Percentiles rank a stretch among this genome's conserved stretches.
phyloP scores from a whole-genome alignment of 1,284 basidiomycete species.

The Trichosporon sp. region DNA sequence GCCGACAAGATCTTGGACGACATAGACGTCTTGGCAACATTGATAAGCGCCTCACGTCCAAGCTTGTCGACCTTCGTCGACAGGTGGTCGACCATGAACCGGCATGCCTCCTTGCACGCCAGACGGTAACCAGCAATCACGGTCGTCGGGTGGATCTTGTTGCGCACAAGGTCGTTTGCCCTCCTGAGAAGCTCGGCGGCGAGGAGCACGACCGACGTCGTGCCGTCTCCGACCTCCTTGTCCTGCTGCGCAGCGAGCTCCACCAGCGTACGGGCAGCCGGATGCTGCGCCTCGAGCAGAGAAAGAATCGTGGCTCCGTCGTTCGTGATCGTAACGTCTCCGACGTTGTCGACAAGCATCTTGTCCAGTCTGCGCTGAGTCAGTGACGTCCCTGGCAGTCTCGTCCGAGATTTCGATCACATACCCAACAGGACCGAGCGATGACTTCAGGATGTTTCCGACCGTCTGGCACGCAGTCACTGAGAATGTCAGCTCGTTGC shows the following conservation, averaged over 20 bases:
- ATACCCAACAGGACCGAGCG: constrained; percentile 81
- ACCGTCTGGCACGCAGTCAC: constrained; percentile 95
- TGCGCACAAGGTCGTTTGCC: constrained; percentile 97
- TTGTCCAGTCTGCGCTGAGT: constrained; percentile 71
- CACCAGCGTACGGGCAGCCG: constrained; percentile 91
- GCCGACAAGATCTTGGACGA: constrained; percentile 97
- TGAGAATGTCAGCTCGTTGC: constrained; percentile 48
- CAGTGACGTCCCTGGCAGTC: background rate
- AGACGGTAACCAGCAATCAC: constrained; percentile 97
- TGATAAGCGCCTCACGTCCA: constrained; percentile 88
- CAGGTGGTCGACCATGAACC: constrained; percentile 97
- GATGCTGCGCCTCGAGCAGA: constrained; percentile 88
- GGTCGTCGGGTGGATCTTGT: constrained; percentile 98
- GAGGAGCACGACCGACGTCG: constrained; percentile 97
- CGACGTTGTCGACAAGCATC: constrained; percentile 99
- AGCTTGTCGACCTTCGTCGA: constrained; percentile 92
- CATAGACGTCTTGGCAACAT: constrained; percentile 99
- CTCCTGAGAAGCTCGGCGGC: constrained; percentile 92
- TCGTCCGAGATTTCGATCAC: constrained; percentile 22
- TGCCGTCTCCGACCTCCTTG: constrained; percentile 99
- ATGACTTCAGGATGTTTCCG: constrained; percentile 97
- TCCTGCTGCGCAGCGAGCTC: constrained; percentile 99
- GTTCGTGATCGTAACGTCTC: constrained; percentile 99
- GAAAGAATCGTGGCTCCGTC: constrained; percentile 98
- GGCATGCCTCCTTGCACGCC: constrained; percentile 95